Conservation (phyloP, 331 rosid genomes). For the Erythrophleum ivorense region DNA sequence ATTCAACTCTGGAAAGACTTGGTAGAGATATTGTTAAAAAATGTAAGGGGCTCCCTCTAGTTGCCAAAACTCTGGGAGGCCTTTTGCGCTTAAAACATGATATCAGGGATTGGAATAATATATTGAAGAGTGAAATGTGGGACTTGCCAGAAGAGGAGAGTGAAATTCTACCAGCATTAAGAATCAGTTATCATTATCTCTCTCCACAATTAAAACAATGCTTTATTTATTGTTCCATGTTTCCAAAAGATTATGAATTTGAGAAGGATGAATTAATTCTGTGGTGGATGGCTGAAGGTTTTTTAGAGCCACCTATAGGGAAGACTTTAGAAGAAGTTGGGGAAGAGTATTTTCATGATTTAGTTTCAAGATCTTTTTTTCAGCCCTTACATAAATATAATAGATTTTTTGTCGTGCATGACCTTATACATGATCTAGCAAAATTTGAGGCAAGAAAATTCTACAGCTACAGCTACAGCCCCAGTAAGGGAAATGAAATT, state of each 20-base stretch:
- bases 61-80: too few relatives aligned
- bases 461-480: background rate
- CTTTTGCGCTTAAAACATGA: too few relatives aligned
- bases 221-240: constrained; percentile 25
- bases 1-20: too few relatives aligned
- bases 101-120: too few relatives aligned
- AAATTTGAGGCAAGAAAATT: background rate
- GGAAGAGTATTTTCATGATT: background rate
- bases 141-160: too few relatives aligned
- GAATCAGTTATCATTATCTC: constrained; percentile 18
- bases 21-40: too few relatives aligned
- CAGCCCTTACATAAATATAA: background rate
- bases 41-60: too few relatives aligned
- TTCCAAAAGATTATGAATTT: background rate
- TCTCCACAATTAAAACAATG: background rate
- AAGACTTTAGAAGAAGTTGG: constrained; percentile 5
- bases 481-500: background rate
- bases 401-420: background rate
- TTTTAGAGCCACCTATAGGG: background rate
- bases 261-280: background rate
- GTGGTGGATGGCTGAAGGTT: constrained; percentile 32
- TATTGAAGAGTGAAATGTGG: too few relatives aligned
- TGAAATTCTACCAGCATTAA: too few relatives aligned
- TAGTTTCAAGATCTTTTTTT: constrained; percentile 25
- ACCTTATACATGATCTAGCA: constrained; percentile 27